Conservation (phyloP, 2,329 filamentous ascomycete genomes). For the Penicillium sp. region DNA sequence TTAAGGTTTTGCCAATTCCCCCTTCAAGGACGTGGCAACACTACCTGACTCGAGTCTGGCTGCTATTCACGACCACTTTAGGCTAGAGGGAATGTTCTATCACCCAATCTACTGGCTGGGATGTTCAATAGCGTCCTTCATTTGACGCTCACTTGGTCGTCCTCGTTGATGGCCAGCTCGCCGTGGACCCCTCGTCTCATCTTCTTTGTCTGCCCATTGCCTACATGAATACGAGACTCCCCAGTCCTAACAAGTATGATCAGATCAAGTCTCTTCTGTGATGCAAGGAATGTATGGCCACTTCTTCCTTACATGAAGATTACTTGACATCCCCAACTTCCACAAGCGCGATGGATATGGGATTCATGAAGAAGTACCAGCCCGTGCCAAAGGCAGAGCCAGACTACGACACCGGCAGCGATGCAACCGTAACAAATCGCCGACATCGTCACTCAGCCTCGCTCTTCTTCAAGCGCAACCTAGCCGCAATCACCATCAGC, state of each 20-base stretch:
- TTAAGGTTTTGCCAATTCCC: neutral
- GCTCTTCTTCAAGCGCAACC: neutral
- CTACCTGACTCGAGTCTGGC: neutral
- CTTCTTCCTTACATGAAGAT: neutral
- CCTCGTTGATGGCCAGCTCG: neutral
- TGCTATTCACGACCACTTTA: neutral
- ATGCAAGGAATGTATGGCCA: neutral
- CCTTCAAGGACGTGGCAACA: neutral
- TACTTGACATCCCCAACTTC: neutral
- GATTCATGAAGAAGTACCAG: neutral
- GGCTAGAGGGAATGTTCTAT: neutral
- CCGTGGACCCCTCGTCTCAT: neutral
- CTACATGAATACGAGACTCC: neutral
- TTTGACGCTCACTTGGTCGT: neutral
- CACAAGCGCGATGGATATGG: neutral
- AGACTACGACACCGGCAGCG: neutral
- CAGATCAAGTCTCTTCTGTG: neutral
- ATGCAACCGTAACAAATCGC: neutral
- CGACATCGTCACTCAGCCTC: neutral
- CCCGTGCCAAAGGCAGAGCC: neutral
- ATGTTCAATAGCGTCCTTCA: neutral
- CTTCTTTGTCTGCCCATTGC: neutral
- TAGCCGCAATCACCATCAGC: neutral
- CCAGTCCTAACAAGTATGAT: neutral
- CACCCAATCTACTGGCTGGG: neutral